A percentile compares a stretch with the other conserved stretches of the same genome.
Evolutionary conservation across 106 monocot species (phyloP).

Genomic region (Acorus calamus): DNA sequence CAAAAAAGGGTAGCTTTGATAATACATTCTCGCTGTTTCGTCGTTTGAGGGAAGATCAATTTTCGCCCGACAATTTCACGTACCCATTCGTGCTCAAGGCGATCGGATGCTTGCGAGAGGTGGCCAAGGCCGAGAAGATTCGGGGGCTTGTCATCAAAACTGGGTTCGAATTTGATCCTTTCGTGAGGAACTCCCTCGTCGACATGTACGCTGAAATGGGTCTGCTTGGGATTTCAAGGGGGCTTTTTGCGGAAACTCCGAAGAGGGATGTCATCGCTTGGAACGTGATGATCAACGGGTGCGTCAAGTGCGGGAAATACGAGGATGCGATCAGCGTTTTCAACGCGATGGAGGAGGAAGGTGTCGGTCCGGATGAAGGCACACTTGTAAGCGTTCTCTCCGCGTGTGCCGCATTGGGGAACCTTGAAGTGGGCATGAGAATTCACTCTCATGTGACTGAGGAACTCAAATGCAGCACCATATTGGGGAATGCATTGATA

Average conservation of each 20-base stretch:
- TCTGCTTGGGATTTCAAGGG: conserved; percentile 4
- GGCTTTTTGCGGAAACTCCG: conserved; percentile 26
- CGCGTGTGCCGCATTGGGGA: conserved; percentile 20
- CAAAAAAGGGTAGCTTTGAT: conserved; percentile 8
- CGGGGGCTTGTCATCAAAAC: conserved; percentile 26
- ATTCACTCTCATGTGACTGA: conserved; percentile 20
- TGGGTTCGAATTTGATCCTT: conserved; percentile 31
- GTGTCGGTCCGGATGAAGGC: conserved; percentile 28
- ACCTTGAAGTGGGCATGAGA: conserved; percentile 28
- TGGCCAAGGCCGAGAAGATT: conserved; percentile 11
- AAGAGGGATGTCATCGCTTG: conserved; percentile 20
- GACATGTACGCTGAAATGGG: conserved; percentile 33
- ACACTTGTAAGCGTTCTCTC: conserved; percentile 42
- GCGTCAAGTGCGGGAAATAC: conserved; percentile 26
- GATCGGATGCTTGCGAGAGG: conserved; percentile 9
- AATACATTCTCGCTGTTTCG: conserved; percentile 11
- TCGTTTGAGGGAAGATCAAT: conserved; percentile 13
- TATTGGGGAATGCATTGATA: conserved; percentile 38
- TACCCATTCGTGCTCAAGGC: conserved; percentile 42
- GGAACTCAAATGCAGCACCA: conserved; percentile 9
- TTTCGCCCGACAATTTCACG: conserved; percentile 39
- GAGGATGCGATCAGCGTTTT: conserved; percentile 26
- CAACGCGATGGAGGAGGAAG: conserved; percentile 15
- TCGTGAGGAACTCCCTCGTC: conserved; percentile 30
- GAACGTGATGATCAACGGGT: conserved; percentile 34